A percentile compares a stretch with the other conserved stretches of the same genome.
Evolutionary conservation across 164 flowering plant species (phyloP).

Genomic region (Vitis amurensis): DNA sequence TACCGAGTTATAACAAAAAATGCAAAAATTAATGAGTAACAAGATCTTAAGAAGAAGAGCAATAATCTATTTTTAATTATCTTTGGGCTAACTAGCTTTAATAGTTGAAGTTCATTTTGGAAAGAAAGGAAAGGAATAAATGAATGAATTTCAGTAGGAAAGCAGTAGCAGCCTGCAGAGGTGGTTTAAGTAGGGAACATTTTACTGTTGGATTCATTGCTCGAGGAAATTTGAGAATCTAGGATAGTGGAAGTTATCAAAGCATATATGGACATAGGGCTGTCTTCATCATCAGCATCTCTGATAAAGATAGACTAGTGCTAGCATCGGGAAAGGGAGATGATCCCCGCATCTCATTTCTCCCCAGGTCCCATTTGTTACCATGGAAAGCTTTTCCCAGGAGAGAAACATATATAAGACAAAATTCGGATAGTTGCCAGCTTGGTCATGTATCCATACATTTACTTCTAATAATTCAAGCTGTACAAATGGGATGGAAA

Average conservation of each 20-base stretch:
- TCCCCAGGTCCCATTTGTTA: neutral
- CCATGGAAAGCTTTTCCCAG: neutral
- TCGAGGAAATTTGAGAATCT: slow-evolving; percentile 11
- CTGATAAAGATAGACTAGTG: neutral
- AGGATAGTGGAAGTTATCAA: slow-evolving; percentile 2
- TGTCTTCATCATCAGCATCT: neutral
- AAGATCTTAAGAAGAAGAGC: too few species aligned
- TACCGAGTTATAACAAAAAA: too few species aligned
- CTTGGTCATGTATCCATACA: too few species aligned
- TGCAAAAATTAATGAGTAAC: too few species aligned
- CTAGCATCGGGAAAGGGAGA: neutral
- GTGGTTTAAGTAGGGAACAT: neutral
- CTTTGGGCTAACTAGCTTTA: too few species aligned
- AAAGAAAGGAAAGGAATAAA: too few species aligned
- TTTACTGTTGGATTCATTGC: neutral
- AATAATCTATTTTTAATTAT: too few species aligned
- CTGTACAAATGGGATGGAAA: too few species aligned
- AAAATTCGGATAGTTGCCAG: too few species aligned
- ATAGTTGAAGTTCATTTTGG: too few species aligned
- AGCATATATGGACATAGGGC: slow-evolving; percentile 1
- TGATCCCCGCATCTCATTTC: neutral
- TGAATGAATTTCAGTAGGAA: too few species aligned
- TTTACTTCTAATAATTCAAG: too few species aligned
- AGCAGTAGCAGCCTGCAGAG: neutral
- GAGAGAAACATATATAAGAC: neutral